Percentiles rank a stretch among this genome's conserved stretches.
phyloP scores from a whole-genome alignment of 768 basidiomycete species.

The Cystobasidium onofrii region DNA sequence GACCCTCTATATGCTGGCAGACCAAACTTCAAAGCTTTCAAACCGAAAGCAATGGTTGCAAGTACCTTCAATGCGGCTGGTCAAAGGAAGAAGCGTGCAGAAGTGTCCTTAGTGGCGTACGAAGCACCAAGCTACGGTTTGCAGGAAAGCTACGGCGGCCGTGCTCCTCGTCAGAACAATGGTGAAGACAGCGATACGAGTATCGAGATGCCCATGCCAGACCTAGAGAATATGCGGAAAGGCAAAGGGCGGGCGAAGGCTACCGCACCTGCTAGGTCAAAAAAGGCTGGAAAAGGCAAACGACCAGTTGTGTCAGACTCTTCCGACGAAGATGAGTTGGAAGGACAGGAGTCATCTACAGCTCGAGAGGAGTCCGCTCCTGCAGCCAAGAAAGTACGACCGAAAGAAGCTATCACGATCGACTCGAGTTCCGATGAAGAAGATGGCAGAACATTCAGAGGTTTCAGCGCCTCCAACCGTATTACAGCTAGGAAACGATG shows the following conservation, averaged over 20 bases:
- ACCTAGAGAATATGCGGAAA: neutral
- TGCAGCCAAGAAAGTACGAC: neutral
- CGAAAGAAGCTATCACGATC: conserved; percentile 8
- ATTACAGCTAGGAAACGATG: neutral
- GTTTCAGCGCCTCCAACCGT: neutral
- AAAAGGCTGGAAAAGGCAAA: neutral
- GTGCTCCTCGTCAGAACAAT: neutral
- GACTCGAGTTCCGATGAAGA: conserved; percentile 26
- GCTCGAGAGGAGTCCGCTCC: neutral
- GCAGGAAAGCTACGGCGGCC: neutral
- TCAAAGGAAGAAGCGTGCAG: neutral
- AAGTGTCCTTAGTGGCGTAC: neutral
- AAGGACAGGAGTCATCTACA: neutral
- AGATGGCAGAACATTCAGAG: neutral
- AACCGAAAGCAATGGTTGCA: conserved; percentile 1
- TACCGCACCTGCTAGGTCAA: neutral
- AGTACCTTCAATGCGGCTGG: neutral
- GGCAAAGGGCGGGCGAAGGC: neutral
- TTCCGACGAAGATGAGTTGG: conserved; percentile 4
- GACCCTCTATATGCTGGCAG: conserved; percentile 23
- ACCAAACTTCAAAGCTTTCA: conserved; percentile 33
- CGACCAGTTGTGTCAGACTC: neutral
- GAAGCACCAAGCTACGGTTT: conserved; percentile 12
- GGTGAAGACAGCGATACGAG: neutral
- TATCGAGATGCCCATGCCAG: conserved; percentile 18